Percentiles rank a stretch among this genome's conserved stretches.
These are phyloP conservation scores for Dothideomycetes sp. DNA, from an alignment of 2,329 filamentous ascomycete genomes.

Conservation along the genomic window DNA sequence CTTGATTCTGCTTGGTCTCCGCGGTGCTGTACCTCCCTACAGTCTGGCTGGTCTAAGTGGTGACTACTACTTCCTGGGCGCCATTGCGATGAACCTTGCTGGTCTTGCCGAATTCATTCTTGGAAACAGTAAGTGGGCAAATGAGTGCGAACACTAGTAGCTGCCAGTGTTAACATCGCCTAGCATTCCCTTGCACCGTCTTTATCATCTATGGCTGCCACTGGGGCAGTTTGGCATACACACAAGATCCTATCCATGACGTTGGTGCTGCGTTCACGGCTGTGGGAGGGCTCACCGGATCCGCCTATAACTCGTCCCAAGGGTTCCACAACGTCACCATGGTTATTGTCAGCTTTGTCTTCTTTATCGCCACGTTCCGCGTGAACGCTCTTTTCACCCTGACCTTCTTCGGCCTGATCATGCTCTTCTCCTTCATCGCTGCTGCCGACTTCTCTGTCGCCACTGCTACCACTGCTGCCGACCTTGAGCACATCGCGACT, in stretches of 20 bases:
- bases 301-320: constrained; percentile 15
- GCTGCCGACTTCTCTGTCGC: constrained; percentile 16
- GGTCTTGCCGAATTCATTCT: constrained; percentile 19
- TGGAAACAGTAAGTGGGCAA: constrained; percentile 14
- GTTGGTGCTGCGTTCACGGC: constrained; percentile 10
- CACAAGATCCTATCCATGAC: constrained; percentile 14
- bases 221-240: constrained; percentile 17
- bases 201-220: constrained; percentile 19
- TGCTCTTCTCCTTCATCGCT: constrained; percentile 18
- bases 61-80: constrained; percentile 18
- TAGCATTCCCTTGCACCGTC: constrained; percentile 17
- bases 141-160: too few species aligned
- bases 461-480: constrained; percentile 10
- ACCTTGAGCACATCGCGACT: constrained; percentile 12
- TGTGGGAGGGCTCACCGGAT: constrained; percentile 11
- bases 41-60: constrained; percentile 15
- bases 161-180: not conserved
- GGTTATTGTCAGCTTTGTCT: constrained; percentile 17
- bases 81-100: constrained; percentile 16
- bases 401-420: constrained; percentile 16
- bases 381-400: constrained; percentile 16
- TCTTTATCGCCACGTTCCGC: constrained; percentile 15
- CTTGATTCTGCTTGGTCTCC: constrained; percentile 14
- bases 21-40: constrained; percentile 12
- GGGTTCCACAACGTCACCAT: constrained; percentile 18